A percentile compares a stretch with the other conserved stretches of the same genome.
Conservation (phyloP, 495 filamentous ascomycete genomes). For the Penicillium cosmopolitanum region DNA sequence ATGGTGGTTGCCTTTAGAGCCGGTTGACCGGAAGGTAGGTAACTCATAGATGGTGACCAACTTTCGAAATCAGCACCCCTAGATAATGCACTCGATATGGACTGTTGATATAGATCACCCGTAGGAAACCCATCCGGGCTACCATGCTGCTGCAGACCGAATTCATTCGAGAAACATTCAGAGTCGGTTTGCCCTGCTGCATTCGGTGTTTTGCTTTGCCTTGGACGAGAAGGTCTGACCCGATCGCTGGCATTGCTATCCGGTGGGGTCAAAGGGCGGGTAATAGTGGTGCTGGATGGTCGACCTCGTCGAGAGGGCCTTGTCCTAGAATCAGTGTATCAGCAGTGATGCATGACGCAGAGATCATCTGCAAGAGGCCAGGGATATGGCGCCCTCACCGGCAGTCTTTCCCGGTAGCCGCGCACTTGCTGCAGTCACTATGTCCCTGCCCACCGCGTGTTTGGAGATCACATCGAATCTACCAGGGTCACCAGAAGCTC, state of each 20-base stretch:
- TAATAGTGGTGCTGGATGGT: constrained; percentile 8
- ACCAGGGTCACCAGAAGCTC: constrained; percentile 3
- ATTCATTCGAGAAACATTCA: not conserved
- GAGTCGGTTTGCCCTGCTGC: not conserved
- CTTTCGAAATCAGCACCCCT: not conserved
- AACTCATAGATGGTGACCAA: not conserved
- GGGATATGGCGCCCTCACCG: constrained; percentile 9
- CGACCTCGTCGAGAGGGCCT: constrained; percentile 28
- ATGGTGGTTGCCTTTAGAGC: not conserved
- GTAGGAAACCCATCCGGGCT: not conserved
- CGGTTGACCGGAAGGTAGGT: not conserved
- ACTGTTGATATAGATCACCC: not conserved
- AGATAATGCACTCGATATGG: not conserved
- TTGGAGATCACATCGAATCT: constrained; percentile 42
- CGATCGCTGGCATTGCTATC: constrained; percentile 12
- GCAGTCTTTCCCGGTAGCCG: constrained; percentile 29
- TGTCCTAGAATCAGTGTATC: not conserved
- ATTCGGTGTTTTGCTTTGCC: not conserved
- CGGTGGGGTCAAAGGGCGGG: constrained; percentile 12
- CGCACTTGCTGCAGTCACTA: constrained; percentile 34
- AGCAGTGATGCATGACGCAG: not conserved
- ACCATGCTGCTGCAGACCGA: not conserved
- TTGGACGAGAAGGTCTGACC: not conserved
- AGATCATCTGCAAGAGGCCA: not conserved
- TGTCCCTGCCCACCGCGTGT: constrained; percentile 26